Conservation (phyloP, 305 asterid species). For the Plantago coronopus region DNA sequence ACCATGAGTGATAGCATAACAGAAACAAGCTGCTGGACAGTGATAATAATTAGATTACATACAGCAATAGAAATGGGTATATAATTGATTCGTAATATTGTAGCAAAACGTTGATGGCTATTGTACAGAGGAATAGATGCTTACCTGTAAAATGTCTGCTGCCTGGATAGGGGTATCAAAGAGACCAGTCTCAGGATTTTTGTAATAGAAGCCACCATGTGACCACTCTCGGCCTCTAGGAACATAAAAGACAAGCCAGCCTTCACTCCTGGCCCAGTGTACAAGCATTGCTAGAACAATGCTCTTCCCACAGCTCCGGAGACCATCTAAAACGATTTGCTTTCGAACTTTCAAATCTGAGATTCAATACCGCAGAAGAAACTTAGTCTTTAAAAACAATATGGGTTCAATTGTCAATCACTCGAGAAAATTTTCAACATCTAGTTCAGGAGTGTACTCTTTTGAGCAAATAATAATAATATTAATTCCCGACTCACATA, state of each 20-base stretch:
- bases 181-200: slow-evolving; percentile 63
- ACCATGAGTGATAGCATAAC: slow-evolving; percentile 5
- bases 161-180: slow-evolving; percentile 99
- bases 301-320: slow-evolving; percentile 85
- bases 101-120: slow-evolving; percentile 11
- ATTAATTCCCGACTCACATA: too few species aligned
- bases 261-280: slow-evolving; percentile 93
- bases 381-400: not conserved
- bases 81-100: slow-evolving; percentile 1
- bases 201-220: slow-evolving; percentile 82
- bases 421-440: too few species aligned
- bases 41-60: slow-evolving; percentile 16
- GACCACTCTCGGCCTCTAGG: slow-evolving; percentile 89
- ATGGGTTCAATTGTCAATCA: too few species aligned
- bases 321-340: slow-evolving; percentile 82
- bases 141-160: slow-evolving; percentile 57
- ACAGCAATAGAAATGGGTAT: not conserved
- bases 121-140: slow-evolving; percentile 17
- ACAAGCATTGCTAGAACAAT: slow-evolving; percentile 92
- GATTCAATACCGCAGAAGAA: slow-evolving; percentile 21
- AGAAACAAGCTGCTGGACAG: not conserved
- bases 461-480: too few species aligned
- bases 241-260: slow-evolving; percentile 91
- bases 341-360: slow-evolving; percentile 65
- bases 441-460: too few species aligned